A percentile compares a stretch with the other conserved stretches of the same genome.
Evolutionary conservation across 2,329 filamentous ascomycete species (phyloP).

Genomic region (Torrubiella hemipterigena): DNA sequence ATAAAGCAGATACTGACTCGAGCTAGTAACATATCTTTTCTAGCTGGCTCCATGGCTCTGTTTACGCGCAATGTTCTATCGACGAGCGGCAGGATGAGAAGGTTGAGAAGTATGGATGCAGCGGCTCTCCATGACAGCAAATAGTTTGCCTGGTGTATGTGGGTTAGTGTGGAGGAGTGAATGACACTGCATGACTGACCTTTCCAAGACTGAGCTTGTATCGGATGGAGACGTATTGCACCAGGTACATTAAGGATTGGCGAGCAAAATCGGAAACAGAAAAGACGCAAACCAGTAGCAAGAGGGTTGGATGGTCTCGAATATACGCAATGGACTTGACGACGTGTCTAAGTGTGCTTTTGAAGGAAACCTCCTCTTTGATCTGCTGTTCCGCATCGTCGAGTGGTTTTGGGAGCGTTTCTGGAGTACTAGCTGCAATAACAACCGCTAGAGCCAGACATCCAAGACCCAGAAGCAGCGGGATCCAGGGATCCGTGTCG

Average conservation of each 20-base stretch:
- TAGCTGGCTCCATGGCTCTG: background rate
- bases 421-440: slow-evolving; percentile 1
- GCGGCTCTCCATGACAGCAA: slow-evolving; percentile 3
- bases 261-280: slow-evolving; percentile 4
- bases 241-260: slow-evolving; percentile 3
- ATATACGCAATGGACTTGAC: slow-evolving; percentile 2
- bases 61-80: slow-evolving; percentile 1
- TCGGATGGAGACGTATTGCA: slow-evolving; percentile 3
- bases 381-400: background rate
- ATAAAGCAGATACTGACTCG: slow-evolving; percentile 1
- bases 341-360: background rate
- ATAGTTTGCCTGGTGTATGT: slow-evolving; percentile 1
- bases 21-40: slow-evolving; percentile 2
- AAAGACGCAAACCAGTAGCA: slow-evolving; percentile 2
- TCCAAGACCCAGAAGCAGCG: slow-evolving; percentile 2
- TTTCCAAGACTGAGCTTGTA: slow-evolving; percentile 2
- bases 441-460: background rate
- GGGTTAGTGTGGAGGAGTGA: background rate
- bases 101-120: slow-evolving; percentile 2
- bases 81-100: background rate
- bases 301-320: background rate
- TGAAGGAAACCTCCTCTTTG: background rate
- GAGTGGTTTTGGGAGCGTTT: background rate
- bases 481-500: slow-evolving; percentile 3
- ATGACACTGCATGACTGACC: background rate